A percentile compares a stretch with the other conserved stretches of the same genome.
Conservation (phyloP, 495 filamentous ascomycete genomes). For the Penicillium parvum region DNA sequence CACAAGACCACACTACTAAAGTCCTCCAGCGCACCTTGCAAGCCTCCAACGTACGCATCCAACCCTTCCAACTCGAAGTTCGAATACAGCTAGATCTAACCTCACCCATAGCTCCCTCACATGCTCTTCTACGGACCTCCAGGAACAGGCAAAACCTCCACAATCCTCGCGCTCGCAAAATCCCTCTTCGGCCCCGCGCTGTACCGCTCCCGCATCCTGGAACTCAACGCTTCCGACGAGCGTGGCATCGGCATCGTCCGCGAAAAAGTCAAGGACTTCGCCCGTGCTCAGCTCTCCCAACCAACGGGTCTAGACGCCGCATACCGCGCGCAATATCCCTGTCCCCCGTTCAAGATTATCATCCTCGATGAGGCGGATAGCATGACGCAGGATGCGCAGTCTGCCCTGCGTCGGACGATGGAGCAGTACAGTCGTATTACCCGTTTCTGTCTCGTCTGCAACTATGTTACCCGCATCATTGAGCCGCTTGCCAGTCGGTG, state of each 20-base stretch:
- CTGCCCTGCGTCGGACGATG: constrained; percentile 89
- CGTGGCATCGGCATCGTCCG: constrained; percentile 95
- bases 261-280: constrained; percentile 98
- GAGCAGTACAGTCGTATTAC: constrained; percentile 97
- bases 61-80: not conserved
- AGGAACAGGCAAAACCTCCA: constrained; percentile 98
- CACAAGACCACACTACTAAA: constrained; percentile 94
- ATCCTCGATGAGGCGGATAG: constrained; percentile 96
- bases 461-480: constrained; percentile 97
- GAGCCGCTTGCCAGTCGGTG: constrained; percentile 88
- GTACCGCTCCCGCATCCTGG: constrained; percentile 88
- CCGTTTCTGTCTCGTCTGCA: constrained; percentile 94
- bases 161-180: constrained; percentile 92
- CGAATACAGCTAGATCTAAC: not conserved
- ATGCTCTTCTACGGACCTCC: constrained; percentile 99
- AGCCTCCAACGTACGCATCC: constrained; percentile 71
- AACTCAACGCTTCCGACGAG: constrained; percentile 98
- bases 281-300: constrained; percentile 86
- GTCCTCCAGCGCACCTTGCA: constrained; percentile 89
- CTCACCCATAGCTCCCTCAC: constrained; percentile 69
- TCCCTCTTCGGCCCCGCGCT: constrained; percentile 96
- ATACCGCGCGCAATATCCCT: constrained; percentile 78
- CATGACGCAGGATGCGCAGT: constrained; percentile 98
- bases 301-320: constrained; percentile 56
- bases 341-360: constrained; percentile 97